Evolutionary conservation across 768 basidiomycete species (phyloP).

Genomic region (Strobilomyces dryophilus): DNA sequence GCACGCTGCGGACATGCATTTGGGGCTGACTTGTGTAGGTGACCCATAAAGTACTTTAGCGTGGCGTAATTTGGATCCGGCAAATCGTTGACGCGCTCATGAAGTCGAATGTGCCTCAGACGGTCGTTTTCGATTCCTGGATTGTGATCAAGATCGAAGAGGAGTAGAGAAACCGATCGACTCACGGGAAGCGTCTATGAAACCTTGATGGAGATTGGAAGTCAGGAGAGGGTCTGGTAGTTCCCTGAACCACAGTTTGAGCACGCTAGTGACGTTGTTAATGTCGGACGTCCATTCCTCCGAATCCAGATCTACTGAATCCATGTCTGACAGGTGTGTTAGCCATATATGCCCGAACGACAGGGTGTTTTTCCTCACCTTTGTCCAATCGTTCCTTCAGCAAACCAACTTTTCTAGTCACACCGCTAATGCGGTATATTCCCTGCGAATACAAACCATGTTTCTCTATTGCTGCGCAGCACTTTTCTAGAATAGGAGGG

Average conservation of each 20-base stretch:
- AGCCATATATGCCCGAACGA: constrained; percentile 11
- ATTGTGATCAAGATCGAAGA: neutral
- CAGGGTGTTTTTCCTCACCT: constrained; percentile 44
- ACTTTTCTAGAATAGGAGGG: constrained; percentile 82
- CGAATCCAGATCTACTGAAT: constrained; percentile 80
- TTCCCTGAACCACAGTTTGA: constrained; percentile 96
- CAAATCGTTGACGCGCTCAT: constrained; percentile 96
- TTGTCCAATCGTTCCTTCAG: constrained; percentile 82
- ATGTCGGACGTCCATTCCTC: constrained; percentile 93
- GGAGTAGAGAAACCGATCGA: constrained; percentile 6
- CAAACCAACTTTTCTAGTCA: constrained; percentile 77
- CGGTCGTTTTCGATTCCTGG: constrained; percentile 91
- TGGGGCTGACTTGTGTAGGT: constrained; percentile 72
- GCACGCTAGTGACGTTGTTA: constrained; percentile 90
- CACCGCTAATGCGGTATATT: constrained; percentile 92
- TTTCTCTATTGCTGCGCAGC: constrained; percentile 88
- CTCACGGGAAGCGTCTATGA: constrained; percentile 94
- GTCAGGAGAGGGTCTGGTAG: constrained; percentile 93
- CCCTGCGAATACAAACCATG: constrained; percentile 82
- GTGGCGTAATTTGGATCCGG: constrained; percentile 99
- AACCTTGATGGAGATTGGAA: constrained; percentile 76
- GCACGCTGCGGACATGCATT: neutral
- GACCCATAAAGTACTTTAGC: constrained; percentile 91
- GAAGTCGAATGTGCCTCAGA: constrained; percentile 89
- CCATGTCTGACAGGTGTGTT: constrained; percentile 57